Base-by-base conservation (phyloP, 129 eudicot genomes). In the Flaveria trinervia region DNA sequence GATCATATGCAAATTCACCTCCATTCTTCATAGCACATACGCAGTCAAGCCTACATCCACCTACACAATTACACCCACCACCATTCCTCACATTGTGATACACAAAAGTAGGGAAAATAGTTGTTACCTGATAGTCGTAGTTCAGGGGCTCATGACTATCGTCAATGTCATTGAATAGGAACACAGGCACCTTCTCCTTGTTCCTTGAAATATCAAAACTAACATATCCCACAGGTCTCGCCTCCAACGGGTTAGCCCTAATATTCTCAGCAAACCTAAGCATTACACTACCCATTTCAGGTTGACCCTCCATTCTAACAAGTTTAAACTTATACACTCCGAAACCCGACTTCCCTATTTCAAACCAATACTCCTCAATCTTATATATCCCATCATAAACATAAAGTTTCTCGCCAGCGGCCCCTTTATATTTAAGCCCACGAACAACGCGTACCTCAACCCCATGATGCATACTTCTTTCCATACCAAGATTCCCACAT, bases 321-420 rank as follows among this genome's bases (percentile, higher is more conserved):
- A 67, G 72, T 20, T 67, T 67, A 18, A 67, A 67, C 52, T 67
- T 67, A 18, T n/a, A 39, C 15, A 67, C 52, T 1, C 72, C 72
- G 9, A 67, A 67, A 18, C 72, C 72, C 30, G 72, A 67, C n/a
- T 43, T 67, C 6, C 72, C 72, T 39, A 67, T 16, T 17, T 67
- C 72, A n/a, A 67, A 44, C 72, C 72, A 67, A 17, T 41, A 43
- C 10, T 67, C 52, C 4, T 17, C 52, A 43, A 67, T 44, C 22
- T 67, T 67, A 43, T 67, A 67, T n/a, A 67, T 41, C 52, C 72
- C 72, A 67, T 67, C 72, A 43, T 67, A 67, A 41, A 41, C 52
- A 41, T 41, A 67, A 17, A 67, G n/a, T 20, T 67, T 67, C 6
- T 44, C 72, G 0, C 72, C 30, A 8, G 50, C 26, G 17, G 3